A percentile compares a stretch with the other conserved stretches of the same genome.
Evolutionary conservation across 768 basidiomycete species (phyloP).

Genomic region (Agrocybe praecox): DNA sequence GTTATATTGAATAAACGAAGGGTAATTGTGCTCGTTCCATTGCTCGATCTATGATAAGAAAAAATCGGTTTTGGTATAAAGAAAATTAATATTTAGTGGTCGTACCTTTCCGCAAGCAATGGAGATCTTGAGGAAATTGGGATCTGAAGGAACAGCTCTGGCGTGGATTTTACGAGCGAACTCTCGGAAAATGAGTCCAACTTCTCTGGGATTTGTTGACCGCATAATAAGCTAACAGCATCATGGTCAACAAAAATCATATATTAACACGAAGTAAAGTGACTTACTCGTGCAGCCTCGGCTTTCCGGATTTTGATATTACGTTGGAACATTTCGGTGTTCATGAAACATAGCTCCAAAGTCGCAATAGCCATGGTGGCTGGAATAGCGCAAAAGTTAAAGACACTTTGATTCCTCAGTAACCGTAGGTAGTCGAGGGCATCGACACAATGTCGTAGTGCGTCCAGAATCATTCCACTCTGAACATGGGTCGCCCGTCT

Average conservation of each 20-base stretch:
- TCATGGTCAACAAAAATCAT: background rate
- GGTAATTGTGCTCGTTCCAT: slow-evolving; percentile 94
- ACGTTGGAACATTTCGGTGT: slow-evolving; percentile 77
- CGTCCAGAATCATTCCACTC: slow-evolving; percentile 89
- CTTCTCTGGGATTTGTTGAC: slow-evolving; percentile 90
- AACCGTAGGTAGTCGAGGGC: slow-evolving; percentile 88
- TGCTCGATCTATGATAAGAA: slow-evolving; percentile 74
- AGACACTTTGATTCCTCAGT: slow-evolving; percentile 88
- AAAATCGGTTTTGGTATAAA: background rate
- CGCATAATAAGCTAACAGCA: slow-evolving; percentile 94
- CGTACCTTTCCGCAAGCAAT: slow-evolving; percentile 83
- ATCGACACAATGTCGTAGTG: slow-evolving; percentile 81
- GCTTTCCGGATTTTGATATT: slow-evolving; percentile 97
- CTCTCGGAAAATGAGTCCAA: slow-evolving; percentile 84
- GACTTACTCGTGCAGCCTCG: slow-evolving; percentile 75
- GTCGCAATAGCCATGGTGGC: slow-evolving; percentile 97
- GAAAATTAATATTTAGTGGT: slow-evolving; percentile 7
- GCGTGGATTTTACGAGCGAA: slow-evolving; percentile 83
- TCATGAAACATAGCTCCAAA: slow-evolving; percentile 91
- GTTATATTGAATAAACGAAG: slow-evolving; percentile 73
- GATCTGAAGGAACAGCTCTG: slow-evolving; percentile 79
- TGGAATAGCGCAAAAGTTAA: slow-evolving; percentile 96
- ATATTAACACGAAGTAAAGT: background rate
- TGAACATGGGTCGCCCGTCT: slow-evolving; percentile 79
- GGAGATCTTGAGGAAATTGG: slow-evolving; percentile 81